Base-by-base conservation (phyloP, 139 green algal genomes). In the Pleodorina starrii region DNA sequence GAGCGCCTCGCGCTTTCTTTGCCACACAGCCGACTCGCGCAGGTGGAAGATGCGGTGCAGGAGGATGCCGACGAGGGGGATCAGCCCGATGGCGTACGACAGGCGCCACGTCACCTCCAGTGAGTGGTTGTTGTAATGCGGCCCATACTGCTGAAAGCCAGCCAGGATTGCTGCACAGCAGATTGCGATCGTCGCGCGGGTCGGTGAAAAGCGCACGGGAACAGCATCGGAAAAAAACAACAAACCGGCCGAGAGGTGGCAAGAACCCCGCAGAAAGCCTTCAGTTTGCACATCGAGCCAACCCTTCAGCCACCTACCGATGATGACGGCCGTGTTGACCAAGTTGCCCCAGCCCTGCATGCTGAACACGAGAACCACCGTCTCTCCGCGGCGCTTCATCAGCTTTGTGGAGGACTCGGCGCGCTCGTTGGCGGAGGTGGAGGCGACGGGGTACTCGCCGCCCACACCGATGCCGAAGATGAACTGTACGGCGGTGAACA, bases 381-480 rank as follows among this genome's bases (percentile, higher is more conserved):
- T 90, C 82, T 91, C 54, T 46, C 92, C 86, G 66, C 92, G 44
- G 14, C 86, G 73, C 40, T 94, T 54, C 63, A 90, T 76, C 66
- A 97, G 92, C 29, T 88, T 73, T 16, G 79, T 71, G 63, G 87
- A 92, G 19, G 89, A 85, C 89, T 97, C 93, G 50, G 94, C 93
- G 43, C 96, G 93, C 93, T 98, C 96, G 84, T 94, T 93, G 54
- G 96, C 96, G 35, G 94, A 97, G 35, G 86, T 89, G 32, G 95
- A 94, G 38, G 96, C 96, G 81, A 97, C 93, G 14, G 96, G 96
- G 91, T 98, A 98, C 86, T 98, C 92, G 21, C 92, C 90, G 74
- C 92, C 92, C 84, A 94, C 92, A 80, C 92, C 92, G 87, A 94
- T 93, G 32, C 92, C 92, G 38, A 93, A 94, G 69, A 88, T 81